Conservation (phyloP, 768 basidiomycete genomes). For the Boletus reticulatus region DNA sequence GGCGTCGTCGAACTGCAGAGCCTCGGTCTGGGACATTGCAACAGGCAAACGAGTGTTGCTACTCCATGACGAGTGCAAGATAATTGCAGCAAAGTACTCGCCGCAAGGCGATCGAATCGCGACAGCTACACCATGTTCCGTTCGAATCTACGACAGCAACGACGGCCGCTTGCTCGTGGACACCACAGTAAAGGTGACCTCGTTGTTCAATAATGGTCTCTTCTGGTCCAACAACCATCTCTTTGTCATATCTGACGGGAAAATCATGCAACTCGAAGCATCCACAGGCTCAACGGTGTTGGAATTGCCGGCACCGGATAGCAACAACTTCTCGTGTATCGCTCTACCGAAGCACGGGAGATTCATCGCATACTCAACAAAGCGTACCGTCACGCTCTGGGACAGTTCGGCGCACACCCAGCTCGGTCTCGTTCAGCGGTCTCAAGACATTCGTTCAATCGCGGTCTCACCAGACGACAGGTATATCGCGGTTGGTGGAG, state of each 20-base stretch:
- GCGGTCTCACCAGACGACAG: too few relatives aligned
- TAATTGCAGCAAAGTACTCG: neutral
- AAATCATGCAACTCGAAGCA: neutral
- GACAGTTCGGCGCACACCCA: neutral
- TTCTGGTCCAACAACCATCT: neutral
- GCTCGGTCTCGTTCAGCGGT: neutral
- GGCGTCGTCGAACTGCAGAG: neutral
- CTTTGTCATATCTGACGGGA: neutral
- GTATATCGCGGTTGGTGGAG: neutral
- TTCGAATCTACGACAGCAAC: neutral
- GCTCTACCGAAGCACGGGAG: neutral
- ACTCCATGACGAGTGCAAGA: neutral
- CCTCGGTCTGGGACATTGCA: neutral
- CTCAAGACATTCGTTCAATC: too few relatives aligned
- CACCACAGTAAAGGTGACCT: neutral
- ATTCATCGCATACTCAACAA: neutral
- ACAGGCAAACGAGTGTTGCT: neutral
- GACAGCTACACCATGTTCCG: neutral
- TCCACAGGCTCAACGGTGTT: neutral
- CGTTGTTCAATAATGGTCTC: neutral
- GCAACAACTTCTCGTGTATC: neutral
- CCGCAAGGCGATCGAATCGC: neutral
- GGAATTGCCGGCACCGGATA: neutral
- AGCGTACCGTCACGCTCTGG: neutral
- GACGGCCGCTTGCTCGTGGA: neutral